Percentiles rank a stretch among this genome's conserved stretches.
phyloP scores from a whole-genome alignment of 176 grass and related monocot species.

The Chloris gayana region DNA sequence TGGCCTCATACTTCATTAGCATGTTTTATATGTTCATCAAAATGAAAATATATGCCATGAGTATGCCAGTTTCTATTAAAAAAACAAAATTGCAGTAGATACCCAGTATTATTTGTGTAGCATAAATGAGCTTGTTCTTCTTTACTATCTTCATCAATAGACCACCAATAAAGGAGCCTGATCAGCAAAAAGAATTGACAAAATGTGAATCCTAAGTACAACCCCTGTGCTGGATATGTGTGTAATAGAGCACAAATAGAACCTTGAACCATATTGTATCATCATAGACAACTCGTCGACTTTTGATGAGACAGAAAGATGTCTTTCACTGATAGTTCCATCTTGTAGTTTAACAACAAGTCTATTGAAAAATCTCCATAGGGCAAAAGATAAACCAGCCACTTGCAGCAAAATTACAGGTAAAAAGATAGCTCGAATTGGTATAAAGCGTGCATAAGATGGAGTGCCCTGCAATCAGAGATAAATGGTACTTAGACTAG shows the following conservation, averaged over 20 bases:
- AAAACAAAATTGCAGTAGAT: constrained; percentile 26
- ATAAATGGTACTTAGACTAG: constrained; percentile 25
- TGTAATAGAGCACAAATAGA: constrained; percentile 19
- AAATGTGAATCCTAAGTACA: constrained; percentile 35
- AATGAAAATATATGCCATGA: not conserved
- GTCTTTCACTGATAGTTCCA: constrained; percentile 47
- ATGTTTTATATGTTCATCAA: not conserved
- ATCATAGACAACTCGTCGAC: constrained; percentile 55
- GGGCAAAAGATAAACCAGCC: constrained; percentile 40
- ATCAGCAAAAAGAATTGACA: constrained; percentile 16
- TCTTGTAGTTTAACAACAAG: constrained; percentile 52
- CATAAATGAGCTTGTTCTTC: constrained; percentile 62
- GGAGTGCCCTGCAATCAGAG: constrained; percentile 64
- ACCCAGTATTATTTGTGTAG: constrained; percentile 54
- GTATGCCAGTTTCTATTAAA: constrained; percentile 6
- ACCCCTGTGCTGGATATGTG: not conserved
- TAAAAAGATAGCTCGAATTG: constrained; percentile 63
- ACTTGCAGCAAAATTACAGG: constrained; percentile 78
- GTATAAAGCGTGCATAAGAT: constrained; percentile 57
- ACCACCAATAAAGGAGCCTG: constrained; percentile 68
- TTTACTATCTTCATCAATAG: constrained; percentile 74
- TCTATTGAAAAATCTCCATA: constrained; percentile 63
- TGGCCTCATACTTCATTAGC: not conserved
- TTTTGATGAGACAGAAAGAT: constrained; percentile 57
- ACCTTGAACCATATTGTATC: constrained; percentile 82